These are phyloP conservation scores for Colletotrichum destructivum DNA, from an alignment of 2,329 filamentous ascomycete genomes.

Conservation along the genomic window DNA sequence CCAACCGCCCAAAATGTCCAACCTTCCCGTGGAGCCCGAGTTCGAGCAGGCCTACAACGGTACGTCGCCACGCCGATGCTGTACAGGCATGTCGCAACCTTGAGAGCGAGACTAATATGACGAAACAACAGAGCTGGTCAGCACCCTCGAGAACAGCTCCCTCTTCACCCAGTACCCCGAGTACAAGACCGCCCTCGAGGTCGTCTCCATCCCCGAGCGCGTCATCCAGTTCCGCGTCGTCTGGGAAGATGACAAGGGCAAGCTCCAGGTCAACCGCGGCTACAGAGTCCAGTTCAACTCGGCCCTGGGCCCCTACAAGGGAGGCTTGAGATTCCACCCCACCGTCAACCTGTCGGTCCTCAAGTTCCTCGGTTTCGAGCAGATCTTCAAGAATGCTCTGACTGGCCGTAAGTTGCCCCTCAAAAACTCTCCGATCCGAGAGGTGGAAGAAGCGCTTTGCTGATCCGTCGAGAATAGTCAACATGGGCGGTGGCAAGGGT, in stretches of 20 bases:
- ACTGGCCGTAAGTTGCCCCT: conserved; percentile 81
- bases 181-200: conserved; percentile 90
- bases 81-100: not conserved
- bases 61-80: conserved; percentile 59
- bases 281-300: conserved; percentile 99
- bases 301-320: conserved; percentile 97
- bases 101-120: conserved; percentile 43
- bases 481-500: conserved; percentile 97
- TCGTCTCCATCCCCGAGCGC: conserved; percentile 93
- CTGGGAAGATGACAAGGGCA: conserved; percentile 95
- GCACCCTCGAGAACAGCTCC: conserved; percentile 92
- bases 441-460: conserved; percentile 17
- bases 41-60: conserved; percentile 99
- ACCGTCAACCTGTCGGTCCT: conserved; percentile 81
- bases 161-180: conserved; percentile 96
- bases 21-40: conserved; percentile 91
- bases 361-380: conserved; percentile 99
- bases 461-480: conserved; percentile 66
- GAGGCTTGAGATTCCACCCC: conserved; percentile 94
- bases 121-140: conserved; percentile 82
- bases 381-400: conserved; percentile 99
- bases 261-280: conserved; percentile 93
- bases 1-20: conserved; percentile 74
- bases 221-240: conserved; percentile 97
- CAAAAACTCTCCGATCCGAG: not conserved